Base-by-base conservation (phyloP, 2,329 filamentous ascomycete species). In the Coniella vitis region DNA sequence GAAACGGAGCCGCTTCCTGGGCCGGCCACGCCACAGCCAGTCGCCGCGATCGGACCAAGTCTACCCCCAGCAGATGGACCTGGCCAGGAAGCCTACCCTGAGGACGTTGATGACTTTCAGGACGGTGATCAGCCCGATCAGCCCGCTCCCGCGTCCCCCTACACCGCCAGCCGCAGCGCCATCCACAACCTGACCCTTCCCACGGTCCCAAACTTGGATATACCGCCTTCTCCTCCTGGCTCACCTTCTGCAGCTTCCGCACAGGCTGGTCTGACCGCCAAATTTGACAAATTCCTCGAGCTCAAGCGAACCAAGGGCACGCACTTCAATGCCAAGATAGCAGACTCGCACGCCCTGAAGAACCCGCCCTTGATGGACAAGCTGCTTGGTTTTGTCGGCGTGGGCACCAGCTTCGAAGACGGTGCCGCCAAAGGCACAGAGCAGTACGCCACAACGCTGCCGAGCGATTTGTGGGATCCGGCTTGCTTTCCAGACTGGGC, bases 301-400 rank as follows among this genome's bases (percentile, higher is more conserved):
- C 74, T 91, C n/a, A 93, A 93, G 68, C 59, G 61, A 34, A 81
- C 79, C 60, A 79, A 84, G 54, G 83, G 83, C 4, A 73, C 83
- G 14, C 87, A 93, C 65, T 91, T 91, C 72, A 90, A 93, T 63
- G 73, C 81, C 57, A 83, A 85, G 53, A 70, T 93, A 8, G 78
- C 84, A 32, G 74, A 75, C 49, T 86, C 83, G 0, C 67, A 77
- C 1, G 79, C 84, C 7, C 69, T 90, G 51, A 78, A 79, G 45
- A 91, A 91, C 60, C 87, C 87, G 2, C 78, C 76, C 37, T 69
- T 90, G 46, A 78, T 81, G 65, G 80, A 85, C 54, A 89, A 87
- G 66, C 71, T 91, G 48, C 74, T 89, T 69, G 74, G 72, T 20
- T 90, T 88, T 67, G 82, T 83, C 13, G 77, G 74, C 1, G 31